Base-by-base conservation (phyloP, 495 filamentous ascomycete genomes). In the Podospora bellae-mahoneyi region DNA sequence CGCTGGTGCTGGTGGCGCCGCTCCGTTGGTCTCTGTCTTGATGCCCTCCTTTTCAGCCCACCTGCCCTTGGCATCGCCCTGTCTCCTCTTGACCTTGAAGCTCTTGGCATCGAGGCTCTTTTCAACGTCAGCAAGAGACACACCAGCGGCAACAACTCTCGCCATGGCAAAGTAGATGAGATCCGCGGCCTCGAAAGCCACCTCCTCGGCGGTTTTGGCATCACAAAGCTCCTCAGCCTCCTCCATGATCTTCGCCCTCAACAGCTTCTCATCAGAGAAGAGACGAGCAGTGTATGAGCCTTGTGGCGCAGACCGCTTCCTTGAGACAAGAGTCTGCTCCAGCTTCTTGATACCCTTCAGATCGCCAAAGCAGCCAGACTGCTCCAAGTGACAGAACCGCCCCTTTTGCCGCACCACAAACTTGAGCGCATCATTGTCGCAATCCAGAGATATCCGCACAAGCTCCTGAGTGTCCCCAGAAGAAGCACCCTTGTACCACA, bases 211-310 rank as follows among this genome's bases (percentile, higher is more conserved):
- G 13, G 87, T 89, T 53, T 84, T 85, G 16, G 95, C 95, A 62
- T 91, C 85, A 80, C 95, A 98, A 32, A 99, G 82, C 80, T 99
- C 95, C 68, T 92, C 90, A 2, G 95, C 95, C 77, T 99, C 95
- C 79, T 99, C 95, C 90, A 97, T 95, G 56, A 99, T 97, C 84
- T 99, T 99, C 3, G 95, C 96, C 44, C 90, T 85, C 18, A 96
- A 81, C 20, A 98, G 86, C 79, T 95, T 92, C 66, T 91, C 87
- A 66, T 98, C 96, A 28, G 89, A 91, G 82, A 97, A 99, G 9
- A 99, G 81, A 19, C 95, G 84, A 39, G 92, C 91, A 16, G 95
- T 99, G 77, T 99, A 99, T 18, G 95, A 98, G 0, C 93, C 94
- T 67, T 84, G 85, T 2, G 94, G 94, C 0, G 95, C 93, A 10